Evolutionary conservation across 139 green algal species (phyloP).

Genomic region (Chlorella sp.): DNA sequence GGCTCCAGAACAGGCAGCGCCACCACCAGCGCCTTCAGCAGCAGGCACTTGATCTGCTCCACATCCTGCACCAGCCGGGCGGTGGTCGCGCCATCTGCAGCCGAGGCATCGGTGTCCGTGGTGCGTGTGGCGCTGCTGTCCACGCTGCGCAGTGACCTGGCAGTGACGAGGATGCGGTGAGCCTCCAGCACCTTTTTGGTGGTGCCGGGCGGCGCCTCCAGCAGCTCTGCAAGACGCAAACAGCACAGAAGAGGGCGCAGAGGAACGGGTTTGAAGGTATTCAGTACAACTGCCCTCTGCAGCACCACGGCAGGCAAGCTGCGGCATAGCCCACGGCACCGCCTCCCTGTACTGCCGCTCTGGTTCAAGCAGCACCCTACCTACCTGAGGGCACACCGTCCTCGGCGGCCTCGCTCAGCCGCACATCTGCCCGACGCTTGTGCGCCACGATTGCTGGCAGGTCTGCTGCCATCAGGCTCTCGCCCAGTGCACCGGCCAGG

Average conservation of each 20-base stretch:
- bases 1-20: slow-evolving; percentile 28
- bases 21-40: slow-evolving; percentile 19
- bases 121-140: slow-evolving; percentile 10
- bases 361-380: not conserved
- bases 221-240: slow-evolving; percentile 19
- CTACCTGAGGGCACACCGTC: slow-evolving; percentile 20
- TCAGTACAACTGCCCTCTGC: not conserved
- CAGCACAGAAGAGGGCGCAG: not conserved
- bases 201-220: slow-evolving; percentile 11
- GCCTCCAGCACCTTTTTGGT: slow-evolving; percentile 36
- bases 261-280: not conserved
- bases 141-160: slow-evolving; percentile 33
- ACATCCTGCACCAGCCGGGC: not conserved
- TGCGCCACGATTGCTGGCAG: slow-evolving; percentile 57
- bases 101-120: not conserved
- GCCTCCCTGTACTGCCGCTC: not conserved
- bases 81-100: not conserved
- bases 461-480: slow-evolving; percentile 57
- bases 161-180: slow-evolving; percentile 48
- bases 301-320: not conserved
- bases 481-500: slow-evolving; percentile 52
- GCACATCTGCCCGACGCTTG: slow-evolving; percentile 38
- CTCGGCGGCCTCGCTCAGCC: not conserved
- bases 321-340: not conserved
- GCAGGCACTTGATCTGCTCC: slow-evolving; percentile 34